Evolutionary conservation across 225 moss, liverwort and hornwort genomes (phyloP), one percentile per base, ranked within the genome.

Genomic region (Thuidium tamariscinum): DNA sequence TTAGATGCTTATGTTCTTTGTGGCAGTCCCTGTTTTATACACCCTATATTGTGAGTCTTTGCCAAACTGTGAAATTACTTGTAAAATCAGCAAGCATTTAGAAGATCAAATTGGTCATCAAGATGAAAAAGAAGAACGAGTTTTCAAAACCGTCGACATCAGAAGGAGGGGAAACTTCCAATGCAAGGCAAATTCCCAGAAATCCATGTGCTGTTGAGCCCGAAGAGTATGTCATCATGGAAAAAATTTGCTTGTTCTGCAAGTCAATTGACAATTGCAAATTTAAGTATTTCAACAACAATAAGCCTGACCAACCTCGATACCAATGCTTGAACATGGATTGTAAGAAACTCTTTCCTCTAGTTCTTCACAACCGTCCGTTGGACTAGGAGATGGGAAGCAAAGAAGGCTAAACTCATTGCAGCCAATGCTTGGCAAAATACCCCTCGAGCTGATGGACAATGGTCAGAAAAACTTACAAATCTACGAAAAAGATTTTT

Each of bases 181-280:
- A 54, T 55, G 1, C 4, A 36, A 15, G 23, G 15, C 9, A 10
- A 55, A 32, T 30, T 51, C 11, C 39, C 16, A 84, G 41, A 55
- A 65, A 41, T 8, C 0, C 2, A 16, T 39, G 0, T 23, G 76
- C 84, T 7, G 16, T 63, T 1, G 64, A 84, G 41, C 84, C 64
- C 0, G 1, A 6, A 37, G 15, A 75, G 29, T 51, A 84, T 52
- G 59, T 13, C 4, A 1, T 15, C 2, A 0, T 0, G 52, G 21
- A 5, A 21, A 84, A 84, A 52, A 4, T 6, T 11, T 76, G 84
- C 10, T 16, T 32, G 5, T 3, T 29, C 52, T 84, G 76, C 15
- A 11, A 76, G 0, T 22, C 49, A 2, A 2, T 32, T 41, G 65
- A 84, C 23, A 65, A 23, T 2, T 76, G 76, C 8, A 76, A 76